Percentiles rank a stretch among this genome's conserved stretches.
Evolutionary conservation across 164 flowering plant species (phyloP).

Genomic region (Magnolia sinica): DNA sequence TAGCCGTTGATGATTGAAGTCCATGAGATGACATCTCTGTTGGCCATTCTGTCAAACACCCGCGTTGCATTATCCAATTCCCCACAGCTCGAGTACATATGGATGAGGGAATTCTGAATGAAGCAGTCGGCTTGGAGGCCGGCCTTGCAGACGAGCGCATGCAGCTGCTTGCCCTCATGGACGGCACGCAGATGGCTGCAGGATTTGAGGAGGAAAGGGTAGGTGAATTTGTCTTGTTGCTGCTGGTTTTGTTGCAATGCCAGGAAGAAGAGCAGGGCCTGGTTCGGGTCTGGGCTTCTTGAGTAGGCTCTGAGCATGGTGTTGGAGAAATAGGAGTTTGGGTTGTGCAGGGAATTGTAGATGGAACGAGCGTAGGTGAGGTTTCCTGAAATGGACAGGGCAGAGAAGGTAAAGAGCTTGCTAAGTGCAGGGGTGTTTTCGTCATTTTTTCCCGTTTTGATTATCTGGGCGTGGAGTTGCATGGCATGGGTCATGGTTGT

Average conservation of each 20-base stretch:
- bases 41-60: slow-evolving; percentile 37
- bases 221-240: slow-evolving; percentile 38
- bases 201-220: slow-evolving; percentile 46
- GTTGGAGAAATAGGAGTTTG: slow-evolving; percentile 44
- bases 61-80: slow-evolving; percentile 22
- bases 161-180: slow-evolving; percentile 33
- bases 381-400: slow-evolving; percentile 41
- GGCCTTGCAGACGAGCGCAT: slow-evolving; percentile 28
- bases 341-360: slow-evolving; percentile 33
- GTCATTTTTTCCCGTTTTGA: slow-evolving; percentile 16
- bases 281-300: slow-evolving; percentile 33
- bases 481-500: slow-evolving; percentile 42
- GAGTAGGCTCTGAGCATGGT: background rate
- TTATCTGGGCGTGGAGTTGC: slow-evolving; percentile 51
- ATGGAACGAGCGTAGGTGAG: slow-evolving; percentile 41
- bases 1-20: slow-evolving; percentile 42
- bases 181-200: slow-evolving; percentile 23
- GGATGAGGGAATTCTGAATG: slow-evolving; percentile 40
- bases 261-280: slow-evolving; percentile 34
- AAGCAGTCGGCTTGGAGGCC: slow-evolving; percentile 30
- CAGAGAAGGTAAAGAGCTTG: slow-evolving; percentile 44
- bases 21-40: slow-evolving; percentile 50
- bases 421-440: slow-evolving; percentile 19
- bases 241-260: background rate
- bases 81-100: slow-evolving; percentile 35